Base-by-base conservation (phyloP, 2,329 filamentous ascomycete genomes). In the Mariannaea elegans region DNA sequence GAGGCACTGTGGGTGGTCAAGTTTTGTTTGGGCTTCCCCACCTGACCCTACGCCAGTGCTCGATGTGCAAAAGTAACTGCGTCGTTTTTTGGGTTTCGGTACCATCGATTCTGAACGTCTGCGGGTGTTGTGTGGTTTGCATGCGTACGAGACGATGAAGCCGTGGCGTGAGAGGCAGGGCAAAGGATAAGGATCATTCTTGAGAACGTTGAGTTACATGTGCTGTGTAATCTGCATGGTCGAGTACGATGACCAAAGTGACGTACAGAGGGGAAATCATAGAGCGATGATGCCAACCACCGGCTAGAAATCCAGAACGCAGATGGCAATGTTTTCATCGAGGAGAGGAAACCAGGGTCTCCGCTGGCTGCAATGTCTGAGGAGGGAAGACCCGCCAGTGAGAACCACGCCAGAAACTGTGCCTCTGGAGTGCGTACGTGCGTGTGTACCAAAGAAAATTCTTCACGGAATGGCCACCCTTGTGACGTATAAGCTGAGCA, bases 401-500 rank as follows among this genome's bases (percentile, higher is more conserved):
- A 9, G 36, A 41, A 52, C 48, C 48, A 13, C 39, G 48, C 36
- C 39, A 52, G 38, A 52, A 31, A 34, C 51, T 55, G 51, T 55
- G 42, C 51, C 51, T 41, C 51, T n/a, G 38, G 34, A 18, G 32
- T 46, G 41, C 50, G 50, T 52, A 24, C 13, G 31, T 34, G 42
- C 31, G 24, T 34, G 29, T 16, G 44, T 39, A n/a, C 12, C 38
- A 42, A 41, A 31, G 42, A 52, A 54, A 54, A 54, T 36, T 54
- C 50, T 54, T 54, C 50, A 32, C 41, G 29, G 45, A 41, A 47
- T 41, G 42, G 51, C 44, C 24, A 32, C 34, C 48, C 48, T 48
- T 58, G 56, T 38, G 27, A 21, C 36, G 42, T 42, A 42, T 34
- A 39, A 27, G 36, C 29, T 31, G 38, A 32, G 13, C 32, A 16